Percentiles rank a stretch among this genome's conserved stretches.
phyloP scores from a whole-genome alignment of 2,329 filamentous ascomycete species.

The Beauveria sp. region DNA sequence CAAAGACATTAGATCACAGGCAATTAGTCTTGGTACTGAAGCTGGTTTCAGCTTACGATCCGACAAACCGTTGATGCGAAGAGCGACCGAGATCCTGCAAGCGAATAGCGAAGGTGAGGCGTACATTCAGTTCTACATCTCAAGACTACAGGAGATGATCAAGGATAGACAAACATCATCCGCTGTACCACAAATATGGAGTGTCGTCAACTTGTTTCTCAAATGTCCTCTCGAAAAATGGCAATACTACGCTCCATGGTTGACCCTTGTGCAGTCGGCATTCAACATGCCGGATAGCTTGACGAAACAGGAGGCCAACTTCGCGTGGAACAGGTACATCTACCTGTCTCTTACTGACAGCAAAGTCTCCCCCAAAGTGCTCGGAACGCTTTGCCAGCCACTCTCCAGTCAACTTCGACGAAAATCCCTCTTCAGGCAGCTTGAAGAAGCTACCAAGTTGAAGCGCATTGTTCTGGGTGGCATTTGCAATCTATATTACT shows the following conservation, averaged over 20 bases:
- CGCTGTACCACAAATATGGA: slow-evolving; percentile 83
- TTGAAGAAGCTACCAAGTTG: slow-evolving; percentile 42
- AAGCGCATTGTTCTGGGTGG: slow-evolving; percentile 55
- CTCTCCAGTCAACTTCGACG: slow-evolving; percentile 62
- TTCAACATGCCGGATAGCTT: slow-evolving; percentile 71
- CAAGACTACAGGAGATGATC: slow-evolving; percentile 61
- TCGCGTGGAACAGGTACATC: slow-evolving; percentile 79
- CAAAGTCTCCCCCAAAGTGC: slow-evolving; percentile 38
- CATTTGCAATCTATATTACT: slow-evolving; percentile 77
- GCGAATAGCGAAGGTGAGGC: slow-evolving; percentile 42
- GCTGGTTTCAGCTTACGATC: slow-evolving; percentile 62
- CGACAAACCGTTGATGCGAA: slow-evolving; percentile 59
- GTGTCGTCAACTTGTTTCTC: slow-evolving; percentile 70
- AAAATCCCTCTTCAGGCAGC: slow-evolving; percentile 48
- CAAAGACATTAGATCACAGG: slow-evolving; percentile 67
- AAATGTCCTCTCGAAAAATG: slow-evolving; percentile 60
- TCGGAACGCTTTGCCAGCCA: slow-evolving; percentile 52
- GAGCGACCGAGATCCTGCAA: slow-evolving; percentile 57
- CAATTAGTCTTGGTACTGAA: slow-evolving; percentile 66
- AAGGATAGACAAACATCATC: slow-evolving; percentile 43
- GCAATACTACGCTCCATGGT: slow-evolving; percentile 66
- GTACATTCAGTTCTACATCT: slow-evolving; percentile 63
- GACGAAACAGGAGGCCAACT: slow-evolving; percentile 68
- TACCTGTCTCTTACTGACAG: slow-evolving; percentile 62
- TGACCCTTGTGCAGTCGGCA: slow-evolving; percentile 71